Percentiles rank a stretch among this genome's conserved stretches.
Conservation (phyloP, 768 basidiomycete genomes). For the Tricholoma hemisulphureum region DNA sequence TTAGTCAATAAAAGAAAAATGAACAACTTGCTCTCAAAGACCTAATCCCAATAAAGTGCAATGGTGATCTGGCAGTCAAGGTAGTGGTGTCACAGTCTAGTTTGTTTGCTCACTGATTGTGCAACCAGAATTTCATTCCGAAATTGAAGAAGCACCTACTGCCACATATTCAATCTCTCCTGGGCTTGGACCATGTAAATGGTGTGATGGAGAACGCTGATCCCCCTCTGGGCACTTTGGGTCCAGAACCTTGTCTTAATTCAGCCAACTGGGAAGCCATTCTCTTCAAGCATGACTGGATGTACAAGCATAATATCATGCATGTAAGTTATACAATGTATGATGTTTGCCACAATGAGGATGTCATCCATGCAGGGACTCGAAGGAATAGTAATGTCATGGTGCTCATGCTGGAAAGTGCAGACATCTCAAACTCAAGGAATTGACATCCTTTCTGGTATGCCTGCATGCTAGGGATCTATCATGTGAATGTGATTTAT, state of each 20-base stretch:
- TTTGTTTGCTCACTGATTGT: background rate
- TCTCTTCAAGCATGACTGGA: background rate
- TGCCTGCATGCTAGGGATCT: background rate
- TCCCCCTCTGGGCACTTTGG: too few species aligned
- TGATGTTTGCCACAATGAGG: background rate
- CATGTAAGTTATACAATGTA: background rate
- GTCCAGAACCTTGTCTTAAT: too few species aligned
- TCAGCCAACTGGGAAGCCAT: too few species aligned
- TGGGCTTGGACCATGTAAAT: too few species aligned
- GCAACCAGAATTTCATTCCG: constrained; percentile 1
- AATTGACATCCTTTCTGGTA: background rate
- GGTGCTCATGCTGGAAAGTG: background rate
- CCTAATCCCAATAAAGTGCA: background rate
- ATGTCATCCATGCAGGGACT: background rate
- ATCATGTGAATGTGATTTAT: too few species aligned
- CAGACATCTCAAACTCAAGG: background rate
- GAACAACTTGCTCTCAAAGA: background rate
- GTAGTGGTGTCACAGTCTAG: background rate
- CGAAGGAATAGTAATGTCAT: background rate
- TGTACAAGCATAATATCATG: too few species aligned
- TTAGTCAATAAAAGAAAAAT: too few species aligned
- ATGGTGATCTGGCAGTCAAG: constrained; percentile 11
- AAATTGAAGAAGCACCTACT: constrained; percentile 1
- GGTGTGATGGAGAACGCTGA: too few species aligned
- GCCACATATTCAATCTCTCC: background rate